Evolutionary conservation across 1,139 yeast genomes (phyloP), one percentile per base, ranked within the genome.

Genomic region (Geotrichum australiense): DNA sequence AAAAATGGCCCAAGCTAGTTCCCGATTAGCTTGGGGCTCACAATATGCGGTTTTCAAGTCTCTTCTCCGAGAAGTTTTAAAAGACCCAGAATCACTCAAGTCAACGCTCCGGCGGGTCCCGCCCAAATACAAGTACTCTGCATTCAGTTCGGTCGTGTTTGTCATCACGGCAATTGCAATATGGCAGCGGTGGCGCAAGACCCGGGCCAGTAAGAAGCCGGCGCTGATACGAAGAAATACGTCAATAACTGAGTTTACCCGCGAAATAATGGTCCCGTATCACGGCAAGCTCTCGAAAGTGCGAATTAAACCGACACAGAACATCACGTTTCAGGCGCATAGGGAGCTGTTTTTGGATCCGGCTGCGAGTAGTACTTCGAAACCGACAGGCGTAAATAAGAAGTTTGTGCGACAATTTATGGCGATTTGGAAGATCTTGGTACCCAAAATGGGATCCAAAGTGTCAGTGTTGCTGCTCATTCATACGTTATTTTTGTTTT

Each of bases 361-460:
- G 43, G 55, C 63, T 39, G 62, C 68, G 38, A 70, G 68, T 42
- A 70, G 28, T 37, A 40, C 68, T 53, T 57, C 47, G 50, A 51
- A 50, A 37, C 37, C 37, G 54, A 69, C 60, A 48, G 62, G 62
- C 12, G 54, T 56, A 25, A 57, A 80, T 58, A 79, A 86, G 29
- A 74, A 73, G 54, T 85, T 86, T 54, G 32, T 85, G 49, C 75
- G 76, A 49, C 94, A 87, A 64, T 66, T 86, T 50, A 65, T 70
- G 26, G 85, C 89, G 25, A 74, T 89, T 34, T 83, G 94, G 84
- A 72, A 78, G 52, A 83, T 89, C 35, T 68, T 89, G 52, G 79
- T 87, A 7, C 97, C 96, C 0, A 74, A 75, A 47, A 61, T 83
- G 45, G 71, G 74, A 43, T 76, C 82, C 50, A 79, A 77, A 56